Base-by-base conservation (phyloP, 176 grass and related monocot species). In the Aechmea fasciata region DNA sequence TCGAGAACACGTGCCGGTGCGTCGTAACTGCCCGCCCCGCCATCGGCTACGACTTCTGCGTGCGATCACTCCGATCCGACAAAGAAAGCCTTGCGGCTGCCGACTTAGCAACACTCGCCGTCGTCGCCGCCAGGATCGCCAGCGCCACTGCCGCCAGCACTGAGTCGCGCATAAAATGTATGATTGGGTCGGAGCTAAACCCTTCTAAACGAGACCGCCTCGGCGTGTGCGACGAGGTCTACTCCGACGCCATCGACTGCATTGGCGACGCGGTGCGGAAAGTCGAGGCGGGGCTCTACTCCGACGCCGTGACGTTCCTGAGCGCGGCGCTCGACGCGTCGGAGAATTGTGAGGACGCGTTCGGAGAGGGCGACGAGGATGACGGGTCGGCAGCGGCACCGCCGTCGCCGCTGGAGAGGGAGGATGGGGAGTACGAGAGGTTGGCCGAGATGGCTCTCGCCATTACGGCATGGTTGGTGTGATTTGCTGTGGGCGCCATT, bases 261-360 rank as follows among this genome's bases (percentile, higher is more conserved):
- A 73, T 96, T 29, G 65, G 33, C 11, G 51, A 85, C 59, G 84
- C 84, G 10, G 55, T 68, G 1, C 65, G 77, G 18, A 76, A 75
- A 71, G 49, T 96, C 54, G 48, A 29, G 71, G 57, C 48, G 63
- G 28, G 23, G 64, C 10, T 69, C 47, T 73, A 77, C 61, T 22
- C 26, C 9, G 75, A 78, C 70, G 82, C 87, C 49, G n/a, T 74
- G 10, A 75, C 69, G 49, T 74, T 67, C 75, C 87, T 96, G 12
- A 84, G 76, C 29, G 70, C 79, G 57, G 79, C 87, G 64, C 67
- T 81, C 64, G 79, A 75, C 61, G 85, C 73, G 71, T 69, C 76
- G 7, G 79, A 59, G 29, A 90, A 80, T 20, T 96, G 91, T 71
- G 84, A 90, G 82, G 81, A 82, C 57, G 70, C 84, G 11, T 90